Evolutionary conservation across 106 monocot genomes (phyloP).

Genomic region (Acorus gramineus): DNA sequence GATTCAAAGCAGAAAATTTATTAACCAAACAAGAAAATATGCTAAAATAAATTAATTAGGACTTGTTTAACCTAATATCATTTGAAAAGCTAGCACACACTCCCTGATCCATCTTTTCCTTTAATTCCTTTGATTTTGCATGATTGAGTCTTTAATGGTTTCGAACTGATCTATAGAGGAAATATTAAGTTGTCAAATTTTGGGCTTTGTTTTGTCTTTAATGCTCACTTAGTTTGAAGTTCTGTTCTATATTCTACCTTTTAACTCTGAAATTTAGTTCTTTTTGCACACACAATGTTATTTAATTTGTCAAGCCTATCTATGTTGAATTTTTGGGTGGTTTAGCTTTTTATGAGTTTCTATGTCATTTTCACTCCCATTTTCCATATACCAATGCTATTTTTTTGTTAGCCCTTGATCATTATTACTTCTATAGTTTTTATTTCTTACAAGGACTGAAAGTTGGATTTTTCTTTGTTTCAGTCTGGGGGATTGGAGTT

Average conservation of each 20-base stretch:
- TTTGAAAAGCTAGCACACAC: not conserved
- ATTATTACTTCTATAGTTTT: not conserved
- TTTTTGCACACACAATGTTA: too few species aligned
- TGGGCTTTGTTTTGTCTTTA: not conserved
- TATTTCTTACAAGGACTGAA: slow-evolving; percentile 5
- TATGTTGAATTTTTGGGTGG: not conserved
- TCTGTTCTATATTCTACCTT: not conserved
- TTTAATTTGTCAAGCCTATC: not conserved
- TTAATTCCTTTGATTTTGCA: not conserved
- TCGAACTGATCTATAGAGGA: too few species aligned
- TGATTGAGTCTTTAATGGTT: too few species aligned
- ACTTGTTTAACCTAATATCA: not conserved
- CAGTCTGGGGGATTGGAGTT: too few species aligned
- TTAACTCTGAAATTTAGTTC: not conserved
- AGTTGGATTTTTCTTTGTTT: too few species aligned
- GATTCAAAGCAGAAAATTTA: not conserved
- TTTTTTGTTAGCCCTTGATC: not conserved
- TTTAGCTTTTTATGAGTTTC: not conserved
- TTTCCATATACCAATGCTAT: not conserved
- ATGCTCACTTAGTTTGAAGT: not conserved
- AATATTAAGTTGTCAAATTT: too few species aligned
- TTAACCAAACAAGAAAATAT: not conserved
- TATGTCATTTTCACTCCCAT: not conserved
- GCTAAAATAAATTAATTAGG: not conserved
- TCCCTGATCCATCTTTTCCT: not conserved